phyloP scores from a whole-genome alignment of 2,329 filamentous ascomycete species.

The Trematosphaeria pertusa region DNA sequence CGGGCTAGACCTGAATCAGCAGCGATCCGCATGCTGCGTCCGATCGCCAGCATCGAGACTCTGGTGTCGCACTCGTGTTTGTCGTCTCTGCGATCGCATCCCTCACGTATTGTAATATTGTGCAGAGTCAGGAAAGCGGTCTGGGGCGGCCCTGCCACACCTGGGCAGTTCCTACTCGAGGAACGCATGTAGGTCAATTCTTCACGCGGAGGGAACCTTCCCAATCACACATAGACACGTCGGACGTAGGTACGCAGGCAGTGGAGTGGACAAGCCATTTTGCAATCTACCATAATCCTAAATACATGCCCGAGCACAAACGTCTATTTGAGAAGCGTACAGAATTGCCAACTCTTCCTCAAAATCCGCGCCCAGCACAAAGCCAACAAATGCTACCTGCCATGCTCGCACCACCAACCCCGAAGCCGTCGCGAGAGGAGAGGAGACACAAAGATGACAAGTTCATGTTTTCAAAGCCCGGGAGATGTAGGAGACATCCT shows the following conservation, averaged over 20 bases:
- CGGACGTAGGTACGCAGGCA: not conserved
- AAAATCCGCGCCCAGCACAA: conserved; percentile 11
- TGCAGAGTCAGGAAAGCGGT: not conserved
- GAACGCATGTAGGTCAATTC: not conserved
- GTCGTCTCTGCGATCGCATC: not conserved
- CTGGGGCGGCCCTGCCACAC: too few species aligned
- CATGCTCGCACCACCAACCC: conserved; percentile 13
- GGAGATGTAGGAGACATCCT: conserved; percentile 24
- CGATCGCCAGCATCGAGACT: conserved; percentile 1
- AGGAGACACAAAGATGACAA: conserved; percentile 31
- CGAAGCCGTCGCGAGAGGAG: conserved; percentile 12
- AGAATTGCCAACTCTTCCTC: conserved; percentile 13
- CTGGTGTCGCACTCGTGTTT: not conserved
- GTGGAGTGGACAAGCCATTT: conserved; percentile 32
- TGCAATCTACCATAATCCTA: conserved; percentile 38
- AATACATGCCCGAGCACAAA: conserved; percentile 43
- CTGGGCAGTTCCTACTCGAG: not conserved
- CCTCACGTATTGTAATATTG: not conserved
- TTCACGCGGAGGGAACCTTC: not conserved
- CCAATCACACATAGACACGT: conserved; percentile 6
- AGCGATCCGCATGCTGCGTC: conserved; percentile 26
- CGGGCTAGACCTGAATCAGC: conserved; percentile 16
- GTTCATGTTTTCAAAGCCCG: conserved; percentile 30
- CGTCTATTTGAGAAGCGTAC: conserved; percentile 34
- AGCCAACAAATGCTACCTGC: conserved; percentile 5